A percentile compares a stretch with the other conserved stretches of the same genome.
phyloP scores from a whole-genome alignment of 495 filamentous ascomycete species.

The Amorphotheca resinae region DNA sequence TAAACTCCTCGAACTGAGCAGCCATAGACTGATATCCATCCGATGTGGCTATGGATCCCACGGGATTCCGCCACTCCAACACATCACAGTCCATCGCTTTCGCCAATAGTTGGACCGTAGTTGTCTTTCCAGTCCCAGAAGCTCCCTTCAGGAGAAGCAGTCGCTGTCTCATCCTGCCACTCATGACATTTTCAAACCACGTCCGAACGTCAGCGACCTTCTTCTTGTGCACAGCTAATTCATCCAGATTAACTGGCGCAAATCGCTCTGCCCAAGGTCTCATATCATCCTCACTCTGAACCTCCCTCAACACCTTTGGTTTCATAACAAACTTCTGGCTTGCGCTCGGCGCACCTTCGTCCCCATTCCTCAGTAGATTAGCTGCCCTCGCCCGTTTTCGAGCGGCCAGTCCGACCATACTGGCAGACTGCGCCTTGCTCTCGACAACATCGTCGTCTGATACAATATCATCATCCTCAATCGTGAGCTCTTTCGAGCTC shows the following conservation, averaged over 20 bases:
- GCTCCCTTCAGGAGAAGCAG: slow-evolving; percentile 78
- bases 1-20: slow-evolving; percentile 81
- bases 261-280: slow-evolving; percentile 84
- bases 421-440: slow-evolving; percentile 28
- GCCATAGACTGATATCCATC: slow-evolving; percentile 52
- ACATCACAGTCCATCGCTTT: slow-evolving; percentile 58
- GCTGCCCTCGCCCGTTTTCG: slow-evolving; percentile 26
- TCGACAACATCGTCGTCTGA: slow-evolving; percentile 40
- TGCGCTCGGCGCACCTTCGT: slow-evolving; percentile 10
- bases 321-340: slow-evolving; percentile 29
- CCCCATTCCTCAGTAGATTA: slow-evolving; percentile 9
- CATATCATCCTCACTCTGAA: slow-evolving; percentile 25
- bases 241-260: slow-evolving; percentile 56
- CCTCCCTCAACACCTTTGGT: slow-evolving; percentile 8
- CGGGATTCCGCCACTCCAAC: slow-evolving; percentile 84
- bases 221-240: slow-evolving; percentile 83
- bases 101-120: slow-evolving; percentile 65
- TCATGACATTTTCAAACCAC: slow-evolving; percentile 68
- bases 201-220: slow-evolving; percentile 76
- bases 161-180: slow-evolving; percentile 49
- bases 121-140: slow-evolving; percentile 90
- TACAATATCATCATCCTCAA: slow-evolving; percentile 20
- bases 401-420: slow-evolving; percentile 32
- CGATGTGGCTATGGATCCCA: slow-evolving; percentile 39
- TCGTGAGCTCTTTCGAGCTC: neutral